Evolutionary conservation across 441 rosid species (phyloP).

Genomic region (Viola pubescens): DNA sequence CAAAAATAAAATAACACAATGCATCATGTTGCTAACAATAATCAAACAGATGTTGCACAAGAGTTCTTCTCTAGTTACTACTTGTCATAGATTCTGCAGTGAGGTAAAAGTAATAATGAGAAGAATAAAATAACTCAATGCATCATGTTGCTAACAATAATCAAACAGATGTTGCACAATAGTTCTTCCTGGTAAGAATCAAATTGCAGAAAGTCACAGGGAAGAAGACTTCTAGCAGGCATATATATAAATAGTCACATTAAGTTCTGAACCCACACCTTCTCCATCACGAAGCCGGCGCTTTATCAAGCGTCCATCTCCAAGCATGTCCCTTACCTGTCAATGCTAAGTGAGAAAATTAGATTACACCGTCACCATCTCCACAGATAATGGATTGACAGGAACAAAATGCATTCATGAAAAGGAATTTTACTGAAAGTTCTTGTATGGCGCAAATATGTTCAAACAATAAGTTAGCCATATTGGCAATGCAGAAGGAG

Average conservation of each 20-base stretch:
- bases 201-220: neutral
- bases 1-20: too few relatives aligned
- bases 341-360: conserved; percentile 27
- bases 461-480: neutral
- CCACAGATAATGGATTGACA: neutral
- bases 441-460: too few relatives aligned
- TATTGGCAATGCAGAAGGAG: neutral
- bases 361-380: conserved; percentile 14
- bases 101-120: too few relatives aligned
- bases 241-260: neutral
- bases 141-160: neutral
- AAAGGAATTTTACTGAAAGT: too few relatives aligned
- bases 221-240: neutral
- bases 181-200: neutral
- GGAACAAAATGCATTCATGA: too few relatives aligned
- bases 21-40: neutral
- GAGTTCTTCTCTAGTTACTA: neutral
- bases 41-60: neutral
- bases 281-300: conserved; percentile 85
- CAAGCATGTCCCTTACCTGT: conserved; percentile 96
- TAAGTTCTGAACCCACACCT: conserved; percentile 38
- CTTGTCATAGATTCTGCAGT: too few relatives aligned
- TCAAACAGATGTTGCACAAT: neutral
- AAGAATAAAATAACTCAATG: too few relatives aligned
- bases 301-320: conserved; percentile 95